A percentile compares a stretch with the other conserved stretches of the same genome.
These are phyloP conservation scores for Colletotrichum camelliae DNA, from an alignment of 2,329 filamentous ascomycete genomes.

Conservation along the genomic window DNA sequence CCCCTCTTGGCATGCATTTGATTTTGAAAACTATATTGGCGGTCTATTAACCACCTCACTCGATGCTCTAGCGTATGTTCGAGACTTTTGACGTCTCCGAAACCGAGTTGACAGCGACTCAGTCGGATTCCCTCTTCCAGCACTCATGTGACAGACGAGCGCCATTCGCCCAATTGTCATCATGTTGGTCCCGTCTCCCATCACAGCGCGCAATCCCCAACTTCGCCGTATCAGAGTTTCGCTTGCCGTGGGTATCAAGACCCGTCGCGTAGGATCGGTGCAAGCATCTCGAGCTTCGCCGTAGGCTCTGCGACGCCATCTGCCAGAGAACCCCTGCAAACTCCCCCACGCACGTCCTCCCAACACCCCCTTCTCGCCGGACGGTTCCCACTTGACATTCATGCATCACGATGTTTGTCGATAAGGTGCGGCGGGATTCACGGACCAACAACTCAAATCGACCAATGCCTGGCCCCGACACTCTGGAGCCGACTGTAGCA, in stretches of 20 bases:
- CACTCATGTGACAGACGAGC: not conserved
- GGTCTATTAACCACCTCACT: not conserved
- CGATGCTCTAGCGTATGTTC: not conserved
- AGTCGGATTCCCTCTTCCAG: not conserved
- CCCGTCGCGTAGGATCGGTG: not conserved
- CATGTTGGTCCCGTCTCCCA: not conserved
- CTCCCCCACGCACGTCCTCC: not conserved
- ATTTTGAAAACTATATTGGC: not conserved
- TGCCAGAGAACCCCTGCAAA: conserved; percentile 7
- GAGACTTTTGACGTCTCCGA: not conserved
- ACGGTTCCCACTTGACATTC: not conserved
- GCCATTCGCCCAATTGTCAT: not conserved
- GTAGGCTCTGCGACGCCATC: not conserved
- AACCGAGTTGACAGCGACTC: not conserved
- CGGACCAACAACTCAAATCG: not conserved
- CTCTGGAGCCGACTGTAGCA: not conserved
- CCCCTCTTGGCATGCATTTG: not conserved
- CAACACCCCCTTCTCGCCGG: not conserved
- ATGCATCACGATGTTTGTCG: not conserved
- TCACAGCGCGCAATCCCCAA: not conserved
- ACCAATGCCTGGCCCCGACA: not conserved
- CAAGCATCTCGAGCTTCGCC: not conserved
- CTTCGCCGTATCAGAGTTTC: not conserved
- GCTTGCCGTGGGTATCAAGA: not conserved
- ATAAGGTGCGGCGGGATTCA: not conserved